Evolutionary conservation across 2,329 filamentous ascomycete genomes (phyloP), one percentile per base, ranked within the genome.

Genomic region (Calonectria hongkongensis): DNA sequence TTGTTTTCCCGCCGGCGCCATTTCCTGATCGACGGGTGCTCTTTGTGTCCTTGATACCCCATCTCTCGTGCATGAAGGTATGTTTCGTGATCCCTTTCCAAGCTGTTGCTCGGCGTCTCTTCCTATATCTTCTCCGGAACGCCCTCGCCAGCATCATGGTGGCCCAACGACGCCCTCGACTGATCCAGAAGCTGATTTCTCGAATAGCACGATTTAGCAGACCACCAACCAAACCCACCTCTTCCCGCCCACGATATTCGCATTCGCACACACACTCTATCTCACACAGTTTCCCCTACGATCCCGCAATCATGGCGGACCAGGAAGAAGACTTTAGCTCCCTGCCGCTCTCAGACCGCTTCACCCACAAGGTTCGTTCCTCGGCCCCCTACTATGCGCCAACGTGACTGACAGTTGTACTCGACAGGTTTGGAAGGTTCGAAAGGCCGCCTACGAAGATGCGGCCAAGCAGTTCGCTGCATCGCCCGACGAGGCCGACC

Each of bases 371-470:
- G 88, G 92, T 93, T 79, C 67, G 83, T 75, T 41, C 25, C 33
- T 21, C 30, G 28, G 47, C 36, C n/a, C 58, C 25, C 36, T 25
- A 25, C n/a, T 25, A n/a, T 41, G 36, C 25, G 28, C 43, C 30
- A 12, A 33, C 12, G 45, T 12, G 21, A 13, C 56, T 72, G 28
- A 71, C 68, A 41, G 33, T 56, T 50, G 47, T 30, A 48, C 41
- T n/a, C 16, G 4, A 79, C 64, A 72, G 71, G 62, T 69, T 36
- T 99, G 97, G 97, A 99, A 99, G 89, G 96, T 98, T 50, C 92
- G 97, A 81, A 99, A 99, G 86, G 92, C 92, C 82, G 97, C 93
- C 66, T 99, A 98, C 83, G 97, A 99, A 88, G 95, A 97, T 78
- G 96, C 95, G 25, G 91, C 94, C 48, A 96, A 97, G 84, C 91